These are phyloP conservation scores for Neltuma alba DNA, from an alignment of 306 rosid species.

Conservation along the genomic window DNA sequence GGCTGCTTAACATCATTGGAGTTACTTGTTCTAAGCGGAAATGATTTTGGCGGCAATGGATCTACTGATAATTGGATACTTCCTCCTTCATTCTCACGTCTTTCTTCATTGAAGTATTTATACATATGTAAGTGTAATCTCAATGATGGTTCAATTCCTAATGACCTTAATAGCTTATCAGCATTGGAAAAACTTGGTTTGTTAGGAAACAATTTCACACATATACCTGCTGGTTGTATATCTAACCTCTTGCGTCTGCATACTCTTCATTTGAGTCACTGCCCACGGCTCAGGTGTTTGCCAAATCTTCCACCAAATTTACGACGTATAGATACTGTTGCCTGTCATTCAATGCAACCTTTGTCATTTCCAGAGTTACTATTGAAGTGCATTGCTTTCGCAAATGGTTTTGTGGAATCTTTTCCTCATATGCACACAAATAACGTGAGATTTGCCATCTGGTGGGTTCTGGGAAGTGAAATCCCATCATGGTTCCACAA, in stretches of 20 bases:
- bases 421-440: too few relatives aligned
- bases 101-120: neutral
- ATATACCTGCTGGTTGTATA: neutral
- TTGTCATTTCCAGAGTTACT: neutral
- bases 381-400: too few relatives aligned
- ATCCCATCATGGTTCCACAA: neutral
- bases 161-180: neutral
- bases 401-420: too few relatives aligned
- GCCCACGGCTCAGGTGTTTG: neutral
- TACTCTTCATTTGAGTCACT: neutral
- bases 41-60: slow-evolving; percentile 42
- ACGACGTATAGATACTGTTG: neutral
- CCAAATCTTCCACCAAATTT: neutral
- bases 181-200: neutral
- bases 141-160: neutral
- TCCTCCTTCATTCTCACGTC: neutral
- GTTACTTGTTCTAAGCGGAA: slow-evolving; percentile 27
- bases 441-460: too few relatives aligned
- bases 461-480: neutral
- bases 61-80: neutral
- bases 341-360: neutral
- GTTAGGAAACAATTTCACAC: neutral
- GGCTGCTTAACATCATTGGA: slow-evolving; percentile 7
- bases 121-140: neutral
- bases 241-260: neutral